These are phyloP conservation scores for Pseudozyma thailandica DNA, from an alignment of 1,284 basidiomycete species.

Conservation along the genomic window DNA sequence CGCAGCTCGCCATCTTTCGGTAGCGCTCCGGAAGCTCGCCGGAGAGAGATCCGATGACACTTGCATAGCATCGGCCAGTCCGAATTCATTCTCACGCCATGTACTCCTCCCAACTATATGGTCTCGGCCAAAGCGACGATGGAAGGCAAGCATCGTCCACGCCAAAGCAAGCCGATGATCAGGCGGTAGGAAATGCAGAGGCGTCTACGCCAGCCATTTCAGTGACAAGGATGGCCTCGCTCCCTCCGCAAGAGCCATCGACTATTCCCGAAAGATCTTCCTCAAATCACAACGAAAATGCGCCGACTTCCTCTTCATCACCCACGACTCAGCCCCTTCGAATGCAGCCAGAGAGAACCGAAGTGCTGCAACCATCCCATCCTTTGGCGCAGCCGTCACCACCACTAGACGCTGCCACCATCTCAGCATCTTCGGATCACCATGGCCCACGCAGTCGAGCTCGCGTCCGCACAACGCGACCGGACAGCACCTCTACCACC, in stretches of 20 bases:
- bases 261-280: neutral
- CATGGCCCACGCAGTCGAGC: slow-evolving; percentile 12
- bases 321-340: neutral
- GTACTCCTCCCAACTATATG: slow-evolving; percentile 6
- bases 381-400: neutral
- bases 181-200: neutral
- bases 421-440: neutral
- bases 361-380: neutral
- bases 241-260: slow-evolving; percentile 3
- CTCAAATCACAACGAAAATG: neutral
- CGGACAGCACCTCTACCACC: slow-evolving; percentile 1
- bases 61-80: neutral
- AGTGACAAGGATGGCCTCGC: slow-evolving; percentile 8
- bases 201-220: slow-evolving; percentile 13
- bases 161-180: neutral
- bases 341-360: neutral
- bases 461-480: neutral
- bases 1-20: neutral
- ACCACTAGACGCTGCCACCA: slow-evolving; percentile 2
- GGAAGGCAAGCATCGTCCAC: neutral
- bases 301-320: neutral
- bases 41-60: slow-evolving; percentile 6
- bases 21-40: neutral
- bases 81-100: slow-evolving; percentile 5
- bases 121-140: neutral